A percentile compares a stretch with the other conserved stretches of the same genome.
Evolutionary conservation across 2,329 filamentous ascomycete genomes (phyloP).

Genomic region (Neodidymelliopsis sp.): DNA sequence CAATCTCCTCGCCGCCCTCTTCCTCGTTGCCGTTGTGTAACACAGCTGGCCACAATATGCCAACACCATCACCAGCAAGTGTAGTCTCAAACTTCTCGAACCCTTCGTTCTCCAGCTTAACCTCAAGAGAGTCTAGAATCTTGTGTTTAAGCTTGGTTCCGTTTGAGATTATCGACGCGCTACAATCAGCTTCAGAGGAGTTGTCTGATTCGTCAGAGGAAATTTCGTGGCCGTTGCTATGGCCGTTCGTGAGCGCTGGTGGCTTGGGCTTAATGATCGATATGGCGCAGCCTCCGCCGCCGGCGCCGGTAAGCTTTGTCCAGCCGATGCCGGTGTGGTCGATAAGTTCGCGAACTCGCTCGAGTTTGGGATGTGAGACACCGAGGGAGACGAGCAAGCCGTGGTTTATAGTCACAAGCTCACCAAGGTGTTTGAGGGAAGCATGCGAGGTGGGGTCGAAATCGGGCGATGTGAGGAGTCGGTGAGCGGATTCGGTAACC

Average conservation of each 20-base stretch:
- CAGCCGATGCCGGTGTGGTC: constrained; percentile 90
- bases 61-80: constrained; percentile 90
- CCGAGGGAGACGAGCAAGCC: constrained; percentile 89
- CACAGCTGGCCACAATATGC: constrained; percentile 91
- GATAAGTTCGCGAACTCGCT: constrained; percentile 83
- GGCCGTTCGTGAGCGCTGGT: constrained; percentile 55
- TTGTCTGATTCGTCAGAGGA: constrained; percentile 35
- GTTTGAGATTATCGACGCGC: constrained; percentile 42
- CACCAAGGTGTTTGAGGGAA: constrained; percentile 77
- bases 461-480: constrained; percentile 63
- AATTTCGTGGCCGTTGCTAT: constrained; percentile 35
- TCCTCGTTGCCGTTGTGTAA: constrained; percentile 84
- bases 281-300: constrained; percentile 94
- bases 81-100: constrained; percentile 89
- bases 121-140: constrained; percentile 67
- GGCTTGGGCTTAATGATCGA: constrained; percentile 77
- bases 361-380: constrained; percentile 91
- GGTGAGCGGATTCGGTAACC: constrained; percentile 67
- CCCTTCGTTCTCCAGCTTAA: constrained; percentile 64
- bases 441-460: constrained; percentile 72
- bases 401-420: constrained; percentile 93
- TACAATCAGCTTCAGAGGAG: constrained; percentile 36
- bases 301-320: constrained; percentile 96
- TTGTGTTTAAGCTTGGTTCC: constrained; percentile 46
- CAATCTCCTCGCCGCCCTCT: constrained; percentile 89